These are phyloP conservation scores for Harrya chromipes DNA, from an alignment of 768 basidiomycete genomes.

Conservation along the genomic window DNA sequence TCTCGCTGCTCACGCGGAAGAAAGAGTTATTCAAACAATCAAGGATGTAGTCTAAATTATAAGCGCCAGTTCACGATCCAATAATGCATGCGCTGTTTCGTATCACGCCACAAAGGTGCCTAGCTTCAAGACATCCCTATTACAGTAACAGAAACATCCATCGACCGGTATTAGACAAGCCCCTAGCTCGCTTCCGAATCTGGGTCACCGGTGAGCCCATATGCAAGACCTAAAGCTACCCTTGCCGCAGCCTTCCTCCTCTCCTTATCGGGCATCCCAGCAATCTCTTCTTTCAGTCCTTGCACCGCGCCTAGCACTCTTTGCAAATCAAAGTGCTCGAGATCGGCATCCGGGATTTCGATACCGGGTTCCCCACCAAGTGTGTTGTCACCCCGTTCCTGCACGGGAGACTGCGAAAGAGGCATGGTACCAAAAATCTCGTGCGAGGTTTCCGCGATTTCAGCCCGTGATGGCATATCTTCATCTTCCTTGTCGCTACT, in stretches of 20 bases:
- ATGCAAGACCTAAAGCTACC: conserved; percentile 70
- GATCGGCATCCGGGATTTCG: conserved; percentile 36
- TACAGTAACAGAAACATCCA: not conserved
- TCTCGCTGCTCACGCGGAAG: not conserved
- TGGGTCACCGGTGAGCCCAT: conserved; percentile 44
- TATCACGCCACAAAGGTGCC: not conserved
- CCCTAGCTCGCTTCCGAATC: conserved; percentile 4
- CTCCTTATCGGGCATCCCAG: conserved; percentile 59
- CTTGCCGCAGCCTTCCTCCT: conserved; percentile 65
- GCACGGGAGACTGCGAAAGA: conserved; percentile 15
- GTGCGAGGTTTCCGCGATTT: conserved; percentile 47
- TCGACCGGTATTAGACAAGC: conserved; percentile 3
- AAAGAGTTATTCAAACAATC: not conserved
- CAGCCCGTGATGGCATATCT: conserved; percentile 47
- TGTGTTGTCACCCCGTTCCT: conserved; percentile 9
- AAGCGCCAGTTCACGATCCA: not conserved
- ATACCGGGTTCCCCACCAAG: conserved; percentile 20
- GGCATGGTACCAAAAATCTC: conserved; percentile 45
- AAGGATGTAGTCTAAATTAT: conserved; percentile 6
- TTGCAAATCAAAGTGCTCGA: conserved; percentile 58
- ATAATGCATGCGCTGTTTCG: not conserved
- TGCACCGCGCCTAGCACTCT: conserved; percentile 59
- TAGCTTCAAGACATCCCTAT: too few relatives aligned
- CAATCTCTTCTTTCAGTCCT: conserved; percentile 72
- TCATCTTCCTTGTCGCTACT: conserved; percentile 9